Evolutionary conservation across 371 early-diverging fungal genomes (phyloP).

Genomic region (Mortierella sp.): DNA sequence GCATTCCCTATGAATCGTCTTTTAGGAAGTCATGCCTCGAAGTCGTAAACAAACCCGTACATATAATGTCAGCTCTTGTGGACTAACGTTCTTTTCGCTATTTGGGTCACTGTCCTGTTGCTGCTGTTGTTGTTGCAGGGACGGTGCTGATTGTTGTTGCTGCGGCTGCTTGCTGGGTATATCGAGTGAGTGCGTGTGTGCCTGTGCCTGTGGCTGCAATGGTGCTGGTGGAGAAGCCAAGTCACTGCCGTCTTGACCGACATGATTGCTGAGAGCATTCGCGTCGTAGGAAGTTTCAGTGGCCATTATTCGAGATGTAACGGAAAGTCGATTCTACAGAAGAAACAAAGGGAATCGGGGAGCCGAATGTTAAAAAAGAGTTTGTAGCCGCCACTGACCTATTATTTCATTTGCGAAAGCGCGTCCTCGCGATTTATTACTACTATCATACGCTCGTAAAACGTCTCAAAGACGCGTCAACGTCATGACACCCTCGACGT

Average conservation of each 20-base stretch:
- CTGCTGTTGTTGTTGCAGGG: neutral
- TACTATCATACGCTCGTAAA: too few species aligned
- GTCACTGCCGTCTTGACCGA: neutral
- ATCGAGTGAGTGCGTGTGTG: conserved; percentile 48
- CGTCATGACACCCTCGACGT: conserved; percentile 71
- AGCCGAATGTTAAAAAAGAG: too few species aligned
- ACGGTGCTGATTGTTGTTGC: conserved; percentile 4
- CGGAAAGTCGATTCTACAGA: neutral
- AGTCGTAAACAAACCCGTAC: conserved; percentile 8
- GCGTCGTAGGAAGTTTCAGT: conserved; percentile 15
- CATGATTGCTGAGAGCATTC: neutral
- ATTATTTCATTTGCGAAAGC: too few species aligned
- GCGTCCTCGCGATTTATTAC: too few species aligned
- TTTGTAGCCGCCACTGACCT: too few species aligned
- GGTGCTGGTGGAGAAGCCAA: conserved; percentile 18
- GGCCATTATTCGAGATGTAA: conserved; percentile 23
- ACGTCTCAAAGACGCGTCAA: conserved; percentile 54
- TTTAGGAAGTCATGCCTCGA: too few species aligned
- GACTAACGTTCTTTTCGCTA: conserved; percentile 29
- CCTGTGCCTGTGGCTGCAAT: conserved; percentile 29
- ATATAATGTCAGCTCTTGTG: conserved; percentile 46
- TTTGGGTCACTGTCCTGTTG: conserved; percentile 16
- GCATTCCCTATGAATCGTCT: too few species aligned
- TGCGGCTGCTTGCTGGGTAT: conserved; percentile 22
- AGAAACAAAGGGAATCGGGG: neutral